Percentiles rank a stretch among this genome's conserved stretches.
These are phyloP conservation scores for Pseudohalonectria lignicola DNA, from an alignment of 2,329 filamentous ascomycete species.

Conservation along the genomic window DNA sequence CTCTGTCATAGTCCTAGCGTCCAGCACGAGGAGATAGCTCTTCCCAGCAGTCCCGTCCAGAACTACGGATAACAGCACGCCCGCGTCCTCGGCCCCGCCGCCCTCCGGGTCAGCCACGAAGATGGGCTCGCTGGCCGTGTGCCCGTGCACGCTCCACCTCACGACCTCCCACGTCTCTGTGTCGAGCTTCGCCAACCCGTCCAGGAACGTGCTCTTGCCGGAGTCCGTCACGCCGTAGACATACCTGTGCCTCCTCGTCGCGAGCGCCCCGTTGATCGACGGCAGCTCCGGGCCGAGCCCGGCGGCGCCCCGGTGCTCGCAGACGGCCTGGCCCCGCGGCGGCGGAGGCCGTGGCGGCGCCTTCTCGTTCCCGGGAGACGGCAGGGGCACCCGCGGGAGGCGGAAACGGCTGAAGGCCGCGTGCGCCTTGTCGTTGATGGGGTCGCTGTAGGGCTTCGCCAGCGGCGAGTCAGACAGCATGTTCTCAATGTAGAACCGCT, in stretches of 20 bases:
- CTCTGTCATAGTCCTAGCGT: slow-evolving; percentile 53
- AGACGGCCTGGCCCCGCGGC: not conserved
- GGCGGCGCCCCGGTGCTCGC: not conserved
- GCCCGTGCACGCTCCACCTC: slow-evolving; percentile 28
- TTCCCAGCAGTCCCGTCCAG: slow-evolving; percentile 46
- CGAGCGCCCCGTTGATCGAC: slow-evolving; percentile 27
- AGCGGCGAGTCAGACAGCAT: slow-evolving; percentile 27
- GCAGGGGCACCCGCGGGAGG: slow-evolving; percentile 1
- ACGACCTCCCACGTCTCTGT: slow-evolving; percentile 15
- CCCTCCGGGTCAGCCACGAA: slow-evolving; percentile 44
- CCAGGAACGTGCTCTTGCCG: slow-evolving; percentile 26
- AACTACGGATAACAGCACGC: slow-evolving; percentile 50
- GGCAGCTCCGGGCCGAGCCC: slow-evolving; percentile 23
- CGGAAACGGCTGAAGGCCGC: slow-evolving; percentile 9
- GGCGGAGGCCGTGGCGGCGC: not conserved
- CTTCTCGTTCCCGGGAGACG: not conserved
- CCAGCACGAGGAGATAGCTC: slow-evolving; percentile 56
- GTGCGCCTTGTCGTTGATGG: slow-evolving; percentile 5
- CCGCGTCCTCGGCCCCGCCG: slow-evolving; percentile 46
- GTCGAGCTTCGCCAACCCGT: slow-evolving; percentile 32
- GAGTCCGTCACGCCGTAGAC: slow-evolving; percentile 27
- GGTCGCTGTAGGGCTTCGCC: slow-evolving; percentile 9
- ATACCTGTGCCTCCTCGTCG: slow-evolving; percentile 25
- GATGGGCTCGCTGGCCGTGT: slow-evolving; percentile 60
- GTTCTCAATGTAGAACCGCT: slow-evolving; percentile 40